Base-by-base conservation (phyloP, 2,329 filamentous ascomycete species). In the Lasiodiplodia hormozganensis region DNA sequence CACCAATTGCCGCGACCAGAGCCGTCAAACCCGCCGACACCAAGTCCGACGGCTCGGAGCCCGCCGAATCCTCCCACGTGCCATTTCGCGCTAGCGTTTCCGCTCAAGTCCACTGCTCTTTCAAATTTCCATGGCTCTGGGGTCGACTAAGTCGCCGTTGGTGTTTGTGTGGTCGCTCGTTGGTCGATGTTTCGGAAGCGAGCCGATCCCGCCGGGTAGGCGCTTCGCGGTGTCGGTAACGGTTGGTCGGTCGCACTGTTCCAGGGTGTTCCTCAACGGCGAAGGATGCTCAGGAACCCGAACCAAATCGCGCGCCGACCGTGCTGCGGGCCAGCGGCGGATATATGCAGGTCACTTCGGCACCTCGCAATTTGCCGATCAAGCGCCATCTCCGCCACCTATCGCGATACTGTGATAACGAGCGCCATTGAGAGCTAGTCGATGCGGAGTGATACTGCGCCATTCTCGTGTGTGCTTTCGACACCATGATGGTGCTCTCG, bases 341-440 rank as follows among this genome's bases (percentile, higher is more conserved):
- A 60, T 60, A 60, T 60, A 47, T 60, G 51, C 25, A 47, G 21
- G 62, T 34, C 51, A 43, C 25, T 10, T 53, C 36, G 62, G 62
- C 40, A 49, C 38, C 23, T 23, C 31, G 25, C 47, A 21, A 52
- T 10, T 23, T 40, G 34, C 52, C 49, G n/a, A 56, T 40, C 36
- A 31, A 16, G 51, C 51, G 25, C 34, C 34, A 34, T 56, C 36
- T 43, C 51, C 52, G 40, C 53, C 34, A 12, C 38, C 40, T 47
- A 47, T 43, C 62, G 14, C 16, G 18, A 40, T n/a, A 25, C 18
- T 16, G 25, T 4, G 21, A 53, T 38, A 49, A 28, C 56, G 16
- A 21, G 4, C 56, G 31, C 54, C 54, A 38, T 12, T 14, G 40
- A 43, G 12, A 18, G 16, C 38, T 43, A 43, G 40, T 18, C 40